Conservation (phyloP, 1,284 basidiomycete species). For the Agroathelia rolfsii region DNA sequence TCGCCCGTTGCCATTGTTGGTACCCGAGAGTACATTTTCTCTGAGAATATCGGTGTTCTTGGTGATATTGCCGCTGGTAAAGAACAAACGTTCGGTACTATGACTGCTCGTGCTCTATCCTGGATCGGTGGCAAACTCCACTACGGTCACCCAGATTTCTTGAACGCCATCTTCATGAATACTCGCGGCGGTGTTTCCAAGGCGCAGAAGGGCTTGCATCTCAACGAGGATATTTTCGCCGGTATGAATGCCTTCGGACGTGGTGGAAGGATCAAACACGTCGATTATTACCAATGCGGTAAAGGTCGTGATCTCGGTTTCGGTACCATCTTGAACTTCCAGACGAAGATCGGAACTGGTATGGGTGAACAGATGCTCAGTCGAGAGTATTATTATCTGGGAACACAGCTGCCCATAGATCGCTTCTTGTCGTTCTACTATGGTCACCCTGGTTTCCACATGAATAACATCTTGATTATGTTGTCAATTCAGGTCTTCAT, state of each 20-base stretch:
- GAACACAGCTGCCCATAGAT: conserved; percentile 95
- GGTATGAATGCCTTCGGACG: conserved; percentile 99
- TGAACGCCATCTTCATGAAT: conserved; percentile 97
- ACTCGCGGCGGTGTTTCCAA: conserved; percentile 99
- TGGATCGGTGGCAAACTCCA: conserved; percentile 99
- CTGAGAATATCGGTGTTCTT: conserved; percentile 98
- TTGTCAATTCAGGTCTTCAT: conserved; percentile 95
- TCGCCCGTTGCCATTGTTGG: conserved; percentile 96
- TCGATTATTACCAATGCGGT: conserved; percentile 98
- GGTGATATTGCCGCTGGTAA: conserved; percentile 99
- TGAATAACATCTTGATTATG: conserved; percentile 99
- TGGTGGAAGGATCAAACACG: conserved; percentile 98
- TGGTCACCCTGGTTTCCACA: conserved; percentile 98
- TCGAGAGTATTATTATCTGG: conserved; percentile 98
- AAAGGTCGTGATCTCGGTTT: conserved; percentile 99
- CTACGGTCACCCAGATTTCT: conserved; percentile 98
- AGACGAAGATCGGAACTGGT: conserved; percentile 99
- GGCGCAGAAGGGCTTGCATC: conserved; percentile 96
- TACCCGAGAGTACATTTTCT: conserved; percentile 99
- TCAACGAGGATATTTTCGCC: conserved; percentile 99
- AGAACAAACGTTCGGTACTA: conserved; percentile 99
- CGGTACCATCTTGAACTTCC: conserved; percentile 98
- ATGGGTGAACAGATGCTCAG: conserved; percentile 99
- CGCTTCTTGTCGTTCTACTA: conserved; percentile 99
- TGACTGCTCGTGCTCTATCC: conserved; percentile 91